Base-by-base conservation (phyloP, 768 basidiomycete species). In the Macrolepiota fuliginosa region DNA sequence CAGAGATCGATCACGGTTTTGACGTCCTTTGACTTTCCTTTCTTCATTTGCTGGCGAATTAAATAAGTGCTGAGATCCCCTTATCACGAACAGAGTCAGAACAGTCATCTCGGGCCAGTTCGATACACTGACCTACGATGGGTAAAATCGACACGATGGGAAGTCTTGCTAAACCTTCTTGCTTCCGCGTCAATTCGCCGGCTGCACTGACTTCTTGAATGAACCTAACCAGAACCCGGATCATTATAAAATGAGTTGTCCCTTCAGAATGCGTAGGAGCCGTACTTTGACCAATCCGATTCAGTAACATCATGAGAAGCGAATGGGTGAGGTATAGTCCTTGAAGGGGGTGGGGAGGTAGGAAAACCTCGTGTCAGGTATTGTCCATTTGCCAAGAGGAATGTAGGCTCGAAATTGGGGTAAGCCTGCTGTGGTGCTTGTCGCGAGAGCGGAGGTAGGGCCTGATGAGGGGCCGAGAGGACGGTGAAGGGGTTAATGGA, bases 261-360 rank as follows among this genome's bases (percentile, higher is more conserved):
- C 39, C 6, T 10, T 39, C 39, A 39, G 39, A 40, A 40, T 13
- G 39, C 39, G 39, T 17, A 40, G 2, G 13, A 4, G 9, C 64
- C 67, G 50, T 55, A 81, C 77, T 74, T 72, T 42, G 70, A 66
- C 85, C 85, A 86, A 67, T 86, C 85, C 17, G 68, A 72, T 68
- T 84, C 78, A 0, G 57, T 64, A 3, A 86, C 69, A 64, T 86
- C 83, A 67, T 82, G 80, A 51, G 77, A 71, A 24, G 68, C 65
- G 65, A 86, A 86, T 25, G 84, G 84, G 65, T 86, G 85, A 10
- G 76, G 76, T 17, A 63, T 62, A 9, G 67, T 29, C 29, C 63
- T 58, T 3, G 77, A 73, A 1, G 79, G 78, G 0, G 84, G 84
- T 0, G 78, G 74, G 6, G 76, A 37, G 13, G 66, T 63, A 0